These are phyloP conservation scores for Colletotrichum chlorophyti DNA, from an alignment of 2,329 filamentous ascomycete genomes.

Conservation along the genomic window DNA sequence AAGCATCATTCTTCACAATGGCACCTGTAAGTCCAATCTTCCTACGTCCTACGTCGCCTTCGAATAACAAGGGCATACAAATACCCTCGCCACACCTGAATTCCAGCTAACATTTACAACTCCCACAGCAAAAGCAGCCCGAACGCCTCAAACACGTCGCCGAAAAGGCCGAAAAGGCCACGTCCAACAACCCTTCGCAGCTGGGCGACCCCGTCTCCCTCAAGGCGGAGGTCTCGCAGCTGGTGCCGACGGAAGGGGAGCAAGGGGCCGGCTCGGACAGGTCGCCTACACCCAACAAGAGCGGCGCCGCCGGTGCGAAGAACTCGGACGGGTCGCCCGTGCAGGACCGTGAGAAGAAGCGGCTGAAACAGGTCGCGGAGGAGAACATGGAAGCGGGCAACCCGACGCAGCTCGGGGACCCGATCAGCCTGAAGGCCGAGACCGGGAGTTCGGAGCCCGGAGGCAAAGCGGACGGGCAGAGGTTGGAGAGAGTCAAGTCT, in stretches of 20 bases:
- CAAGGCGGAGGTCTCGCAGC: conserved; percentile 41
- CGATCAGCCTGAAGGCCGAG: conserved; percentile 47
- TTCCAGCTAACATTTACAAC: background rate
- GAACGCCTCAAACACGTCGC: conserved; percentile 28
- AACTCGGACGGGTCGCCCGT: conserved; percentile 28
- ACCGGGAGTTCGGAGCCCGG: conserved; percentile 38
- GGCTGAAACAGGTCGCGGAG: conserved; percentile 28
- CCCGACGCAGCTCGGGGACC: conserved; percentile 46
- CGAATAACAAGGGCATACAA: background rate
- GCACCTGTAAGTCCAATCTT: conserved; percentile 10
- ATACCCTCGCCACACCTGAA: background rate
- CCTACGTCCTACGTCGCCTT: no score
- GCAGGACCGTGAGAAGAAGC: conserved; percentile 15
- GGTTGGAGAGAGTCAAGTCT: conserved; percentile 13
- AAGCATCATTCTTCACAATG: no score
- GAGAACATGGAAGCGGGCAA: conserved; percentile 40
- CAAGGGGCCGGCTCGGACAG: background rate
- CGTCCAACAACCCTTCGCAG: conserved; percentile 42
- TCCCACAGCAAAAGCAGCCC: conserved; percentile 14
- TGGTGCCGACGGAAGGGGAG: conserved; percentile 23
- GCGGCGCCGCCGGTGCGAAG: conserved; percentile 3
- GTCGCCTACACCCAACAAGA: background rate
- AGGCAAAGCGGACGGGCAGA: conserved; percentile 34
- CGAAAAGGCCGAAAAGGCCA: conserved; percentile 25
- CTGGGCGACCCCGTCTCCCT: conserved; percentile 47